Evolutionary conservation across 1,284 basidiomycete species (phyloP), one percentile per base, ranked within the genome.

Genomic region (Rhodotorula sp.): DNA sequence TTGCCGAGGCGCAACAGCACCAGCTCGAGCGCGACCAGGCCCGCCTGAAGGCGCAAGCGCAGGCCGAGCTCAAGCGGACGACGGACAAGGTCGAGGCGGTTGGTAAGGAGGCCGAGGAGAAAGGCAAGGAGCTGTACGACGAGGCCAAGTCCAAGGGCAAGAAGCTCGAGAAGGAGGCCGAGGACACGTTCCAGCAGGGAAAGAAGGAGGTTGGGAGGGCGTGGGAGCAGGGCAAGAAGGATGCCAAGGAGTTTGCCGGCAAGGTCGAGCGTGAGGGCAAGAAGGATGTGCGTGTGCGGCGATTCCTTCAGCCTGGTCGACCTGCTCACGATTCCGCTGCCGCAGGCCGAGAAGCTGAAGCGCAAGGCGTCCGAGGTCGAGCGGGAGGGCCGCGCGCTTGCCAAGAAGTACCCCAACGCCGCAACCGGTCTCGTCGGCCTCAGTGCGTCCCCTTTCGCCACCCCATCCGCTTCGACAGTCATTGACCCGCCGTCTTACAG

Each of bases 391-490:
- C 79, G 86, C 32, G 84, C 83, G 61, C 87, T 90, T 77, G 82
- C 86, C 46, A 78, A 90, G 52, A 81, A 90, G 54, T 84, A 89
- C 57, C 89, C 90, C 1, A 84, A 85, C 53, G 87, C 90, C 4
- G 84, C 89, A 17, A 86, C 87, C 52, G 89, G 89, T 29, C 78
- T 90, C 13, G 79, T 89, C 63, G 89, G 89, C 62, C 74, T 86
- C 51, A 72, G 87, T 89, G 73, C 79, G 87, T 82, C 34, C 9
- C 1, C 19, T 13, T 46, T 17, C n/a, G 7, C n/a, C n/a, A n/a
- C 89, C 68, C 92, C 92, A 77, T 4, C 87, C 84, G 15, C 79
- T 91, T n/a, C 77, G 91, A 29, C 87, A 88, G 13, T 11, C 27
- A 34, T 24, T 51, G 0, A 24, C 36, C 39, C 11, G 11, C 20